Evolutionary conservation across 768 basidiomycete species (phyloP), one percentile per base, ranked within the genome.

Genomic region (Trichaptum fuscoviolaceum): DNA sequence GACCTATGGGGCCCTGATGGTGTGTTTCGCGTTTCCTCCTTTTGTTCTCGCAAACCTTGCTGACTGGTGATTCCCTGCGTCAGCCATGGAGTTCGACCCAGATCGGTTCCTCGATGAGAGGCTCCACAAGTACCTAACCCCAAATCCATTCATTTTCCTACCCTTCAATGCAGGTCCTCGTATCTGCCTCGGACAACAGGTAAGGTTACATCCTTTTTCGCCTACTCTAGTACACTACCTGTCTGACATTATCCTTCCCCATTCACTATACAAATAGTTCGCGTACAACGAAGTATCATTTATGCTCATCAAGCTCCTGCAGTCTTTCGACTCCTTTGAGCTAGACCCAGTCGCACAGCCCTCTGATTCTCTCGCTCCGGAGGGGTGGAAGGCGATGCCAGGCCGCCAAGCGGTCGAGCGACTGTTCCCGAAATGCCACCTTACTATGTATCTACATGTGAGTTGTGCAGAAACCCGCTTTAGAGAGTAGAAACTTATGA

Each of bases 61-160:
- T 24, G 25, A 1, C 25, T 17, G 3, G 2, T 20, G 15, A 12
- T 57, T 57, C 20, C n/a, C n/a, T 63, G 6, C 1, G 7, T 35
- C 64, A 77, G 77, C 76, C 35, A 69, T 74, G n/a, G 69, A 78
- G 62, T 89, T 89, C 69, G 87, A 89, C 70, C 88, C 88, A 0
- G 85, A 88, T 69, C 79, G 88, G 17, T 90, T 86, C 79, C 73
- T 89, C 60, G 88, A 90, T 65, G 80, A 81, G 17, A 78, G 88
- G 34, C 69, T 85, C 7, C 79, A 80, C 65, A 82, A 82, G 69
- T 85, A 85, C 66, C 76, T 87, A n/a, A 78, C 77, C 0, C 79
- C 81, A 1, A 88, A 88, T 67, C 87, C 87, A 0, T 88, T 84
- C 78, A 89, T 91, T 68, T 90, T 89, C 73, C 75, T 85, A 6